Conservation (phyloP, 805 yeast species). For the Candida alai region DNA sequence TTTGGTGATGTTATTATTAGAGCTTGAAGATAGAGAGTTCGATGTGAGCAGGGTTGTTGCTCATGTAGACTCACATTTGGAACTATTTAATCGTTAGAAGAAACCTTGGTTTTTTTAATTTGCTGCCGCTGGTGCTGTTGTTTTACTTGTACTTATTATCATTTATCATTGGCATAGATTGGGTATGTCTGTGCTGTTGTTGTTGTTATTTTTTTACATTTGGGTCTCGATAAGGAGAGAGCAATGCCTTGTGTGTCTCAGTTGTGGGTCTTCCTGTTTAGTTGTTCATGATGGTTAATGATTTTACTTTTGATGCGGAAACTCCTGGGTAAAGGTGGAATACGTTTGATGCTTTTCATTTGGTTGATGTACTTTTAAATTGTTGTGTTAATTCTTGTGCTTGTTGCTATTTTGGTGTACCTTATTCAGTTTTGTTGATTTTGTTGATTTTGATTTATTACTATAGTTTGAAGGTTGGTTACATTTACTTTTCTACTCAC, state of each 20-base stretch:
- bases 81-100: conserved; percentile 4
- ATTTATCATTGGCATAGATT: conserved; percentile 3
- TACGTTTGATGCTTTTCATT: conserved; percentile 2
- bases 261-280: background rate
- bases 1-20: conserved; percentile 2
- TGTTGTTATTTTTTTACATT: conserved; percentile 1
- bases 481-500: conserved; percentile 4
- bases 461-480: conserved; percentile 3
- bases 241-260: too few species aligned
- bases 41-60: background rate
- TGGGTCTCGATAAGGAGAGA: conserved; percentile 2
- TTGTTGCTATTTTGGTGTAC: conserved; percentile 1
- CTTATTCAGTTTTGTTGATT: background rate
- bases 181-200: too few species aligned
- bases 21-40: conserved; percentile 4
- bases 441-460: conserved; percentile 1
- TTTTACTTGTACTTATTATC: too few species aligned
- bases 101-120: conserved; percentile 2
- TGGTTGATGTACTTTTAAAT: conserved; percentile 4
- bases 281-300: conserved; percentile 3
- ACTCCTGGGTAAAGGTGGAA: conserved; percentile 3
- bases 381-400: too few species aligned
- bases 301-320: too few species aligned
- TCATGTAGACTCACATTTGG: background rate
- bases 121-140: background rate